A percentile compares a stretch with the other conserved stretches of the same genome.
phyloP scores from a whole-genome alignment of 148 eudicot genomes.

The Rhododendron henanense region DNA sequence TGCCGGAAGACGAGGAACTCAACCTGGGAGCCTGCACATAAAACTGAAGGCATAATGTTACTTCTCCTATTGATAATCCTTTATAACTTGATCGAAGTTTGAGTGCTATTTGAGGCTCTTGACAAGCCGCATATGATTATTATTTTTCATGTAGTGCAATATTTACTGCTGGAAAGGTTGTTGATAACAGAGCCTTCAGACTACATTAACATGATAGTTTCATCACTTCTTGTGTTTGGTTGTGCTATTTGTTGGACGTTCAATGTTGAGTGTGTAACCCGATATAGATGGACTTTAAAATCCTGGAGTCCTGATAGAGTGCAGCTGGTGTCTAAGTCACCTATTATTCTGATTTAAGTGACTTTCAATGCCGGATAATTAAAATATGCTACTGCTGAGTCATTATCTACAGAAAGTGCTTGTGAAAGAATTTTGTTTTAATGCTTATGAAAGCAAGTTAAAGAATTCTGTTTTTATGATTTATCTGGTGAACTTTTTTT shows the following conservation, averaged over 20 bases:
- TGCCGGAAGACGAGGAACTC: constrained; percentile 62
- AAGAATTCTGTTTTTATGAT: background rate
- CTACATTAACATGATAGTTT: background rate
- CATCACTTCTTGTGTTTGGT: background rate
- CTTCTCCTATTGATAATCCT: background rate
- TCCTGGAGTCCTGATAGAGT: background rate
- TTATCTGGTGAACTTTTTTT: background rate
- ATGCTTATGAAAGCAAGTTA: background rate
- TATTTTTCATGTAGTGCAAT: background rate
- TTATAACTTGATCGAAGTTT: constrained; percentile 4
- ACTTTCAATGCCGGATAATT: background rate
- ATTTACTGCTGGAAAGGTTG: background rate
- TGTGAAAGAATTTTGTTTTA: background rate
- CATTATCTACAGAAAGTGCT: background rate
- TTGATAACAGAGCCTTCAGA: background rate
- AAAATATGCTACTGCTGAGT: background rate
- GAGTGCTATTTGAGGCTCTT: background rate
- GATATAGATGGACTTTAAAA: background rate
- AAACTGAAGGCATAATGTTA: constrained; percentile 52
- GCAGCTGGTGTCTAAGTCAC: background rate
- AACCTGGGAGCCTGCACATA: constrained; percentile 69
- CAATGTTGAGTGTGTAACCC: background rate
- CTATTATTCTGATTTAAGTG: background rate
- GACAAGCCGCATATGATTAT: background rate
- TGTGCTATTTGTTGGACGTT: background rate